Conservation (phyloP, 148 eudicot genomes). For the Hydrangea macrophylla region DNA sequence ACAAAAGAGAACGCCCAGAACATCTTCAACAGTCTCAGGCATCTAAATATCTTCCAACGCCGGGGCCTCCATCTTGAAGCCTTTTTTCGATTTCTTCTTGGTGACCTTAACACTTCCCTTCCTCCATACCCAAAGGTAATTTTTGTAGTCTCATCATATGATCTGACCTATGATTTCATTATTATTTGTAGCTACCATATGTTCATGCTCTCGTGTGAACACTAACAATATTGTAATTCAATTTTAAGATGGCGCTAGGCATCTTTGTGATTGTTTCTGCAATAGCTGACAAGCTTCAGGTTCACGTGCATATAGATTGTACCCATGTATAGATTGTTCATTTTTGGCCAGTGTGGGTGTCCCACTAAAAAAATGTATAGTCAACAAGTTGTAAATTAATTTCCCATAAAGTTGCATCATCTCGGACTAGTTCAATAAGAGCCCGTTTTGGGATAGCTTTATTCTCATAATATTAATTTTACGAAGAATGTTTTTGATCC, state of each 20-base stretch:
- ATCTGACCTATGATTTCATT: not conserved
- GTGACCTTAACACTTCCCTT: constrained; percentile 51
- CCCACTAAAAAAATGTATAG: not conserved
- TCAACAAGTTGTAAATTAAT: constrained; percentile 2
- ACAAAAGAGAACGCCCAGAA: constrained; percentile 35
- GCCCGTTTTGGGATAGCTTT: no score
- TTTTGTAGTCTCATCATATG: not conserved
- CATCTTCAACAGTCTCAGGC: constrained; percentile 37
- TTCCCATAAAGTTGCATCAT: constrained; percentile 24
- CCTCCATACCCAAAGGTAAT: constrained; percentile 32
- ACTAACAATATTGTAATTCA: not conserved
- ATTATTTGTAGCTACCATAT: not conserved
- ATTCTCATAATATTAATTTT: not conserved
- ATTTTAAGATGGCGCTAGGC: not conserved
- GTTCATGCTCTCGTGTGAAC: not conserved
- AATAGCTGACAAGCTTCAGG: constrained; percentile 4
- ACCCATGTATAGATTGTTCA: constrained; percentile 1
- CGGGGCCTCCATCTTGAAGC: constrained; percentile 44
- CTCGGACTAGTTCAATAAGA: constrained; percentile 14
- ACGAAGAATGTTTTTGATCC: constrained; percentile 21
- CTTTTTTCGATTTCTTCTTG: constrained; percentile 50
- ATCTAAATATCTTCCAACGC: constrained; percentile 39
- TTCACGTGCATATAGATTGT: constrained; percentile 20
- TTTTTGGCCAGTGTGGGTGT: not conserved
- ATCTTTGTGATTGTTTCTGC: not conserved